Base-by-base conservation (phyloP, 2,329 filamentous ascomycete genomes). In the Myriangium duriaei region DNA sequence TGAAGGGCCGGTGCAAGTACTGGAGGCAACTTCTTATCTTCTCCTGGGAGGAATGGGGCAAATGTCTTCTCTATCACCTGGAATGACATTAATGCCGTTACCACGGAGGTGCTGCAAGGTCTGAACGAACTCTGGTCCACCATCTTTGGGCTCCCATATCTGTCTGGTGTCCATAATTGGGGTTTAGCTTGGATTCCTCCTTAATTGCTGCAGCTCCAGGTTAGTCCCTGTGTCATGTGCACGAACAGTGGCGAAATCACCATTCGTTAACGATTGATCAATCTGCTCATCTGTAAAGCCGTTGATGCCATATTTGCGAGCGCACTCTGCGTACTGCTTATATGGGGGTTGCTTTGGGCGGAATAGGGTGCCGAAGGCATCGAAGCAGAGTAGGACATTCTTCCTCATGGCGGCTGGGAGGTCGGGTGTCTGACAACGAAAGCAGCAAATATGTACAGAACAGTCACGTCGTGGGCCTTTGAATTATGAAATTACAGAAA, bases 291-390 rank as follows among this genome's bases (percentile, higher is more conserved):
- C 58, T 2, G 46, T 56, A 38, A 69, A 59, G 43, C 56, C 53
- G 6, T 47, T 47, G 29, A 76, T 47, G 3, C 73, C 72, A 49
- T 69, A 62, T 37, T 61, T 54, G 12, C 62, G 52, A 1, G 73
- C 75, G 2, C 71, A 59, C 13, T 63, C 54, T 26, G 56, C 63
- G 51, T 80, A 80, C 46, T 76, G 70, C 37, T 59, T 51, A 4
- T 62, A 58, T 5, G 79, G 64, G 1, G 70, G 57, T 7, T 50
- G 48, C 34, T 59, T 65, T 0, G 74, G 72, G 9, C 54, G 58
- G 54, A 76, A 78, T 2, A 80, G 58, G 0, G 75, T 80, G n/a
- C 71, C 73, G 46, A 78, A 79, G 4, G 74, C 75, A 51, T 80
- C 75, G 37, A 79, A 71, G 42, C 71, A 74, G 1, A 79, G 53